A percentile compares a stretch with the other conserved stretches of the same genome.
phyloP scores from a whole-genome alignment of 805 yeast genomes.

The Candida adriatica region DNA sequence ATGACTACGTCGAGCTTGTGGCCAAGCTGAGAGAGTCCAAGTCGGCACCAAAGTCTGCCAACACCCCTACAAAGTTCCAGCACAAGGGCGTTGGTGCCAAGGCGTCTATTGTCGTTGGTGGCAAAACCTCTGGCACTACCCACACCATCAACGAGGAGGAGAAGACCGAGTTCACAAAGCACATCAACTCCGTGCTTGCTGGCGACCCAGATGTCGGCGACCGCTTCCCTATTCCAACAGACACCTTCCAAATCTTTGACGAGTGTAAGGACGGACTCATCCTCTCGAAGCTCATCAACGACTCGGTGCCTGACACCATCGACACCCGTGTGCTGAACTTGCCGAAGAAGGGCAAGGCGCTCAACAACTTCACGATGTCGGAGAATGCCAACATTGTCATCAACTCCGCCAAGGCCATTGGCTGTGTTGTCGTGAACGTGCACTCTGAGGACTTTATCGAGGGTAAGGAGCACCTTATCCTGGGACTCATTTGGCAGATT shows the following conservation, averaged over 20 bases:
- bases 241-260: conserved; percentile 91
- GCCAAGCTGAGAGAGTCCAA: conserved; percentile 65
- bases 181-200: conserved; percentile 83
- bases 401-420: conserved; percentile 98
- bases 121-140: conserved; percentile 84
- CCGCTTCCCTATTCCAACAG: conserved; percentile 86
- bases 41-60: conserved; percentile 27
- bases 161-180: conserved; percentile 91
- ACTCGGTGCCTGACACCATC: conserved; percentile 96
- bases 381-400: conserved; percentile 97
- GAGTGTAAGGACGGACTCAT: conserved; percentile 95
- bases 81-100: conserved; percentile 50
- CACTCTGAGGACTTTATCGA: conserved; percentile 94
- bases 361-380: conserved; percentile 91
- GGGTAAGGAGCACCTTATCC: conserved; percentile 86
- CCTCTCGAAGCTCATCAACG: conserved; percentile 88
- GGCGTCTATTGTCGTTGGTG: conserved; percentile 77
- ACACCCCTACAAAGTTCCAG: conserved; percentile 30
- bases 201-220: conserved; percentile 84
- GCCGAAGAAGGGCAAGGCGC: conserved; percentile 71
- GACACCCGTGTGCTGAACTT: conserved; percentile 94
- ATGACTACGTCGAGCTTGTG: conserved; percentile 81
- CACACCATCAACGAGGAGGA: conserved; percentile 98
- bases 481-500: conserved; percentile 95
- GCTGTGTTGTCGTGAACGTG: conserved; percentile 95